These are phyloP conservation scores for Zygoascus tannicola DNA, from an alignment of 805 yeast genomes.

Conservation along the genomic window DNA sequence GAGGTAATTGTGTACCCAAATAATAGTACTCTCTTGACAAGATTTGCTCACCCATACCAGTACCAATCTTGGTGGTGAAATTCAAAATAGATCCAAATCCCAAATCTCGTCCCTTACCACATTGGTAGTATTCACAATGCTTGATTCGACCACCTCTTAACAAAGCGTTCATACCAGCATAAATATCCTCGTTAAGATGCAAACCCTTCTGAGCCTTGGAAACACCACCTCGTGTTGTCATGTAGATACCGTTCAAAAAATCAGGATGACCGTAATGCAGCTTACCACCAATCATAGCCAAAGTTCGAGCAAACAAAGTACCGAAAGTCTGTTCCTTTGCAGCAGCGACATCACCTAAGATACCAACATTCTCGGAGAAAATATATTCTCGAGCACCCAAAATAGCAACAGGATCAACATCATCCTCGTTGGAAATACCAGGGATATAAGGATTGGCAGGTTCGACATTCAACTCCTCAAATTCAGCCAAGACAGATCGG, in stretches of 20 bases:
- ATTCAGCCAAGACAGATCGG: constrained; percentile 78
- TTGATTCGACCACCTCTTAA: constrained; percentile 88
- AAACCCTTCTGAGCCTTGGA: constrained; percentile 92
- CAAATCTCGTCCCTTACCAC: constrained; percentile 93
- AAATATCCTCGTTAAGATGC: constrained; percentile 89
- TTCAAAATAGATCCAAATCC: constrained; percentile 89
- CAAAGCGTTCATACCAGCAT: constrained; percentile 88
- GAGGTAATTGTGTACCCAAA: constrained; percentile 79
- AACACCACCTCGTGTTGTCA: constrained; percentile 93
- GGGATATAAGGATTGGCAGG: constrained; percentile 49
- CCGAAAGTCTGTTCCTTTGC: constrained; percentile 98
- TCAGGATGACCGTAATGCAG: constrained; percentile 96
- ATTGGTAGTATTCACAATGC: constrained; percentile 92
- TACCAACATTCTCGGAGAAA: constrained; percentile 86
- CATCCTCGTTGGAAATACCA: constrained; percentile 34
- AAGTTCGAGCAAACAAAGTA: constrained; percentile 83
- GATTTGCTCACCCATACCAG: constrained; percentile 97
- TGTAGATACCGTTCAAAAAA: constrained; percentile 78
- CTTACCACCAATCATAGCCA: constrained; percentile 91
- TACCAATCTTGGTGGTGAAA: constrained; percentile 92
- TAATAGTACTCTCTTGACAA: constrained; percentile 86
- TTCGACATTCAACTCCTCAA: constrained; percentile 64
- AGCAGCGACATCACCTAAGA: constrained; percentile 92
- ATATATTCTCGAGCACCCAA: constrained; percentile 93
- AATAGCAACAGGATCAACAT: constrained; percentile 64